These are phyloP conservation scores for Picochlorum sp. DNA, from an alignment of 139 green algal genomes.

Conservation along the genomic window DNA sequence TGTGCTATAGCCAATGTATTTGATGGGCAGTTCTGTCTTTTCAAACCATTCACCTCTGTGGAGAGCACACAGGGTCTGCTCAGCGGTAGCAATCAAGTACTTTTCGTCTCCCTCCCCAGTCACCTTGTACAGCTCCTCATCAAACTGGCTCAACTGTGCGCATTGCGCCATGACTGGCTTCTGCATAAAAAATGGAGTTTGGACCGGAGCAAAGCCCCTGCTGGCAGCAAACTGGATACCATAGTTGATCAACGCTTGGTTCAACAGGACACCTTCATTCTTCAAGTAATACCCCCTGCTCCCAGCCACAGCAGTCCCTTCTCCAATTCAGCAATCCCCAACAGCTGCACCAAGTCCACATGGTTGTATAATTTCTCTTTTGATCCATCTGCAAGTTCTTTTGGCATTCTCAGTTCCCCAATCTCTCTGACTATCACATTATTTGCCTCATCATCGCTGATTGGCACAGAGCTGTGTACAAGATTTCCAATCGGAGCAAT, in stretches of 20 bases:
- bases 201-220: constrained; percentile 70
- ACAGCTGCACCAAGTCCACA: constrained; percentile 86
- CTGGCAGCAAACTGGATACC: constrained; percentile 60
- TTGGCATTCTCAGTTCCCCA: constrained; percentile 31
- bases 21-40: constrained; percentile 58
- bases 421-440: constrained; percentile 78
- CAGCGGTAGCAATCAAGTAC: constrained; percentile 97
- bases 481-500: constrained; percentile 91
- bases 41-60: constrained; percentile 93
- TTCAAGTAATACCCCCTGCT: constrained; percentile 90
- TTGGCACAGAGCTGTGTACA: constrained; percentile 90
- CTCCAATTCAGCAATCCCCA: constrained; percentile 91
- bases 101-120: constrained; percentile 93
- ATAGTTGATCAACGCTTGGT: constrained; percentile 90
- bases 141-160: constrained; percentile 97
- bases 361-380: constrained; percentile 84
- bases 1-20: constrained; percentile 95
- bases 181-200: constrained; percentile 92
- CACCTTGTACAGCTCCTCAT: constrained; percentile 98
- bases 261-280: constrained; percentile 87
- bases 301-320: constrained; percentile 59
- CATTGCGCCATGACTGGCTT: constrained; percentile 95
- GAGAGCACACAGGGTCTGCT: constrained; percentile 95
- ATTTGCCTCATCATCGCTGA: constrained; percentile 89
- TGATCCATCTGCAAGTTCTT: constrained; percentile 15